phyloP scores from a whole-genome alignment of 192 early-diverging fungal species.

The Phycomyces blakesleeanus region DNA sequence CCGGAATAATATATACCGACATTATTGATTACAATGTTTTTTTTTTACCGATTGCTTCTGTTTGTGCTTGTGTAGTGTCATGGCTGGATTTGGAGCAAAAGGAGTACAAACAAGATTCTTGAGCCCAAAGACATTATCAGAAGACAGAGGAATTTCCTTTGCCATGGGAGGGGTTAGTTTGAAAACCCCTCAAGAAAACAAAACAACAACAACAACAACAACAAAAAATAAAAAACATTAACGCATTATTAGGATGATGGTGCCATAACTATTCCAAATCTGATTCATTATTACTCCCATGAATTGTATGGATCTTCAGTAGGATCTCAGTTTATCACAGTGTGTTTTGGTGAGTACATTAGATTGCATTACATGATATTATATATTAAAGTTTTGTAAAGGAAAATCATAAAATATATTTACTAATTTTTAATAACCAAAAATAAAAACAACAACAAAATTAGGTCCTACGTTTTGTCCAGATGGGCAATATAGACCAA shows the following conservation, averaged over 20 bases:
- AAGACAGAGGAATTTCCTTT: conserved; percentile 52
- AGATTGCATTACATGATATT: no score
- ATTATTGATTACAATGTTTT: no score
- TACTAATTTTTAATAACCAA: not conserved
- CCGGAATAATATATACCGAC: no score
- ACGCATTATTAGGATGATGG: conserved; percentile 30
- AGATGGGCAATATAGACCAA: conserved; percentile 20
- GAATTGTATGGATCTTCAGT: conserved; percentile 40
- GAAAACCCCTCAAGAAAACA: no score
- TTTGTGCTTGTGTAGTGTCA: conserved; percentile 49
- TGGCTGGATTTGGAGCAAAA: conserved; percentile 51
- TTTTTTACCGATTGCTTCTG: no score
- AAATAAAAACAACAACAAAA: no score
- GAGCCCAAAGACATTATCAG: conserved; percentile 28
- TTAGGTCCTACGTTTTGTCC: conserved; percentile 26
- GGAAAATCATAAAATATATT: not conserved
- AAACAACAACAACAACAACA: no score
- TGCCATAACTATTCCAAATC: conserved; percentile 42
- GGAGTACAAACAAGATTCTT: conserved; percentile 28
- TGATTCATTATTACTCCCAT: conserved; percentile 40
- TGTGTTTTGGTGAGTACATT: conserved; percentile 53
- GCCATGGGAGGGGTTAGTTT: conserved; percentile 51
- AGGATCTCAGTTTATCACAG: conserved; percentile 45
- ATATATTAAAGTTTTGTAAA: conserved; percentile 13
- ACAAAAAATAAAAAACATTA: no score